These are phyloP conservation scores for Debaryomycetaceae sp. DNA, from an alignment of 1,139 yeast genomes.

Conservation along the genomic window DNA sequence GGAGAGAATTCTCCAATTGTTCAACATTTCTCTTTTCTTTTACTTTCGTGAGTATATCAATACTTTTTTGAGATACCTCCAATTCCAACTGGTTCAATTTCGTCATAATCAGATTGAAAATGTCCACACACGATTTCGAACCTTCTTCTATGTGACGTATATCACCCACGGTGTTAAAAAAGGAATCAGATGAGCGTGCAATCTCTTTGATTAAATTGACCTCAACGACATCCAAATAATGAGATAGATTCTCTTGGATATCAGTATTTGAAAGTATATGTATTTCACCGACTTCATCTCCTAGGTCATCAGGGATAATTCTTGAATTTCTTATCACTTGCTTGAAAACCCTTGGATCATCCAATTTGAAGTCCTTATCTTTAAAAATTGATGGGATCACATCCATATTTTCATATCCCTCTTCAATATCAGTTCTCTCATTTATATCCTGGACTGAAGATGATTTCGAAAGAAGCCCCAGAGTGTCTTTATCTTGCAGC, in stretches of 20 bases:
- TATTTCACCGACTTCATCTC: constrained; percentile 7
- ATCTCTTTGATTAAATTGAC: constrained; percentile 77
- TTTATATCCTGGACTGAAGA: constrained; percentile 8
- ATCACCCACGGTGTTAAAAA: constrained; percentile 80
- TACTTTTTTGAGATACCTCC: constrained; percentile 51
- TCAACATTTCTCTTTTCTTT: constrained; percentile 59
- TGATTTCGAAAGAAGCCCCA: constrained; percentile 1
- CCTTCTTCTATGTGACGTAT: constrained; percentile 60
- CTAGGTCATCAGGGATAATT: constrained; percentile 27
- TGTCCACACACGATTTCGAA: constrained; percentile 50
- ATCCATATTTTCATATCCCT: constrained; percentile 12
- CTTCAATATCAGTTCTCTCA: constrained; percentile 8
- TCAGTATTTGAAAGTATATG: constrained; percentile 41
- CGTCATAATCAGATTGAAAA: constrained; percentile 43
- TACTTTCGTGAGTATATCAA: constrained; percentile 49
- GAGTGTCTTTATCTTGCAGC: constrained; percentile 16
- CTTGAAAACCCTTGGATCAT: constrained; percentile 82
- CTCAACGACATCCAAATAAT: constrained; percentile 84
- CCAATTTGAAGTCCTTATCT: constrained; percentile 68
- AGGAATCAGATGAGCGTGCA: constrained; percentile 77
- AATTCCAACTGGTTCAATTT: constrained; percentile 43
- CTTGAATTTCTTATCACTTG: constrained; percentile 60
- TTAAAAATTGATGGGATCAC: constrained; percentile 70
- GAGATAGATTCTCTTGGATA: constrained; percentile 77
- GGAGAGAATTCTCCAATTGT: constrained; percentile 57